Evolutionary conservation across 768 basidiomycete genomes (phyloP).

Genomic region (Boletus coccyginus): DNA sequence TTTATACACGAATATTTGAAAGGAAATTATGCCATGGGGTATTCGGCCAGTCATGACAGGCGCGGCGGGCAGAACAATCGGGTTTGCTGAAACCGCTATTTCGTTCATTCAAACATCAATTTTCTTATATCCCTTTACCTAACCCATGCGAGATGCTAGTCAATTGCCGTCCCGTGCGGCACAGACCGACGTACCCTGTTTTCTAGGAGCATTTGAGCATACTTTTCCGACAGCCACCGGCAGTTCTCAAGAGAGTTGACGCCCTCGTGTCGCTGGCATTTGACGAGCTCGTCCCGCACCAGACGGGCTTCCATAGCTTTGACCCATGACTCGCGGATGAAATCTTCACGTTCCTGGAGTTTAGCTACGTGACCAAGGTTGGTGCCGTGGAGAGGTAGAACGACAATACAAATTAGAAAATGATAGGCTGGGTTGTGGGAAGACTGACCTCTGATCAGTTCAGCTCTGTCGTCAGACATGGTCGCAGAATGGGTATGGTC

Average conservation of each 20-base stretch:
- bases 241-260: constrained; percentile 92
- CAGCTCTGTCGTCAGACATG: constrained; percentile 35
- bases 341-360: constrained; percentile 65
- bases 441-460: constrained; percentile 31
- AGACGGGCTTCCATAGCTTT: constrained; percentile 90
- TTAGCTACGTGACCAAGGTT: constrained; percentile 41
- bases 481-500: constrained; percentile 3
- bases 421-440: background rate
- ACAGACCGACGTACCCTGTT: constrained; percentile 59
- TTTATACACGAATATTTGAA: constrained; percentile 4
- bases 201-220: constrained; percentile 71
- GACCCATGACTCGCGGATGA: constrained; percentile 91
- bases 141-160: constrained; percentile 8
- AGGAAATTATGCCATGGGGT: background rate
- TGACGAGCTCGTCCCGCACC: constrained; percentile 82
- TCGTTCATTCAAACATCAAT: constrained; percentile 49
- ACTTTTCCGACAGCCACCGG: constrained; percentile 80
- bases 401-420: background rate
- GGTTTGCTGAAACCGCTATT: background rate
- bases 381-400: background rate
- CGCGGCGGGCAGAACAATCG: background rate
- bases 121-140: constrained; percentile 86
- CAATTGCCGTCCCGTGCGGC: background rate
- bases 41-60: background rate
- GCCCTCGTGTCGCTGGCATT: constrained; percentile 88